Conservation (phyloP, 1,284 basidiomycete species). For the Meripilus lineatus region DNA sequence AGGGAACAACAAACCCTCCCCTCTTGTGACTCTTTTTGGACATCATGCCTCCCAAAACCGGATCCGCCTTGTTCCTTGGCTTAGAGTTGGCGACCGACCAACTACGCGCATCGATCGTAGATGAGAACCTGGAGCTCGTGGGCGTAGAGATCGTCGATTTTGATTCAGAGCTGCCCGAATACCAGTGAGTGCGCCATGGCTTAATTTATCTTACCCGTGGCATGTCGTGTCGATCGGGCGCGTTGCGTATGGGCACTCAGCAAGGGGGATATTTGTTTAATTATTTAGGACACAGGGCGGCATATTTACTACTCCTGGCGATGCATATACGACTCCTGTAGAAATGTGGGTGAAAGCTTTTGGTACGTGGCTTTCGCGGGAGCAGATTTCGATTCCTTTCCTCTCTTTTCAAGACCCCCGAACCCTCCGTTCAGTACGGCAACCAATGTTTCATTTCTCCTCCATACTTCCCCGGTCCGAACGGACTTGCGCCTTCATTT, state of each 20-base stretch:
- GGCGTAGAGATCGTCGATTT: constrained; percentile 77
- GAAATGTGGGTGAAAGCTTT: constrained; percentile 84
- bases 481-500: too few relatives aligned
- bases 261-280: neutral
- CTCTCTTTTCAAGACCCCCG: constrained; percentile 18
- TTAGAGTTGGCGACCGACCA: constrained; percentile 79
- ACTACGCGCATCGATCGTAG: constrained; percentile 73
- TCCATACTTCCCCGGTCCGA: neutral
- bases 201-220: neutral
- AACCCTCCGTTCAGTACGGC: neutral
- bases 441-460: neutral
- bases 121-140: constrained; percentile 73
- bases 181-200: constrained; percentile 71
- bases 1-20: neutral
- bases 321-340: constrained; percentile 77
- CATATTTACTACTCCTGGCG: constrained; percentile 78
- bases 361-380: constrained; percentile 53
- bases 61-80: constrained; percentile 63
- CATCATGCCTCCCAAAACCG: constrained; percentile 43
- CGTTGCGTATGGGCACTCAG: constrained; percentile 3
- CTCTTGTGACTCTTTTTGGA: constrained; percentile 4
- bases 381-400: constrained; percentile 38
- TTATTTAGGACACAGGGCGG: constrained; percentile 73
- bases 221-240: constrained; percentile 1
- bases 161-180: constrained; percentile 73